Percentiles rank a stretch among this genome's conserved stretches.
Evolutionary conservation across 108 stramenopile genomes (phyloP).

Genomic region (Cyclotella sp.): DNA sequence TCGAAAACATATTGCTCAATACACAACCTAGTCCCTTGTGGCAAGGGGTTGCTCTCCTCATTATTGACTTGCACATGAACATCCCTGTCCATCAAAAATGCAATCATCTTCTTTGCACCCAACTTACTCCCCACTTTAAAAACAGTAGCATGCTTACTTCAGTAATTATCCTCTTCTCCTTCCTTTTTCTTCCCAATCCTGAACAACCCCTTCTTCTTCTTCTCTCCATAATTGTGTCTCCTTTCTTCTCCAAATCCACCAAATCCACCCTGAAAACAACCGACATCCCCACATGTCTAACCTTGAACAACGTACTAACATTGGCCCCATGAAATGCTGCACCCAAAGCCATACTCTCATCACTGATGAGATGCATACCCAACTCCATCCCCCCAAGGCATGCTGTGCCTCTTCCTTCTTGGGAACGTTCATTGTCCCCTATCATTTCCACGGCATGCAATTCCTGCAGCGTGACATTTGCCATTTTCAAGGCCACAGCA

Average conservation of each 20-base stretch:
- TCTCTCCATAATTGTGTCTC: conserved; percentile 2
- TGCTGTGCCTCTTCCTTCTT: conserved; percentile 81
- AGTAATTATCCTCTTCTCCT: conserved; percentile 52
- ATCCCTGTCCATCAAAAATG: conserved; percentile 93
- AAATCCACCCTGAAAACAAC: conserved; percentile 87
- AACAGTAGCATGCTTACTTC: conserved; percentile 90
- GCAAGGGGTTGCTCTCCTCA: conserved; percentile 76
- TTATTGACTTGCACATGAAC: conserved; percentile 86
- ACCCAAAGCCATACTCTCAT: conserved; percentile 98
- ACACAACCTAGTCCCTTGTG: conserved; percentile 64
- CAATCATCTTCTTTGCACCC: conserved; percentile 94
- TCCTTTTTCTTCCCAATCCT: conserved; percentile 61
- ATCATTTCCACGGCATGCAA: conserved; percentile 95
- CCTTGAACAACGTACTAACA: conserved; percentile 95
- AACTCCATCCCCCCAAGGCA: conserved; percentile 78
- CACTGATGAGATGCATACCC: conserved; percentile 98
- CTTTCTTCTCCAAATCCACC: conserved; percentile 51
- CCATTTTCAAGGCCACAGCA: conserved; percentile 66
- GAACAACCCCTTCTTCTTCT: conserved; percentile 55
- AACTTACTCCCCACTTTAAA: conserved; percentile 86
- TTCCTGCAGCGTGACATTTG: conserved; percentile 90
- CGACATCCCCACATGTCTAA: conserved; percentile 95
- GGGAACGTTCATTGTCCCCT: conserved; percentile 98
- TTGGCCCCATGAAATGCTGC: conserved; percentile 99
- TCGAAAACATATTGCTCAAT: conserved; percentile 91